Evolutionary conservation across 306 rosid species (phyloP).

Genomic region (Sicyos edulis): DNA sequence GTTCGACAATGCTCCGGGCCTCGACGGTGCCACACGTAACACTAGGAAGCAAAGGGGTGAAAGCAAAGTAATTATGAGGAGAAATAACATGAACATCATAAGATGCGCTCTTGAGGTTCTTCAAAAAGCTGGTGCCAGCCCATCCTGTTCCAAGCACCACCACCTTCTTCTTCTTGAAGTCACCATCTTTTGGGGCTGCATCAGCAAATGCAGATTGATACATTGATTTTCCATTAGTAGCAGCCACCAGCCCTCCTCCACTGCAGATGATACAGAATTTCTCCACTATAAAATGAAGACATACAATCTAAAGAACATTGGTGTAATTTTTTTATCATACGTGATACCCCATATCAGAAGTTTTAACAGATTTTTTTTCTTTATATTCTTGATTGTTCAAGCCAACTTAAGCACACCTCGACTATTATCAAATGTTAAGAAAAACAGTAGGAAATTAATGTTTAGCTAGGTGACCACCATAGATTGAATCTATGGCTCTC

Average conservation of each 20-base stretch:
- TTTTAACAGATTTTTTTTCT: too few relatives aligned
- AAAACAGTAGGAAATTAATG: too few relatives aligned
- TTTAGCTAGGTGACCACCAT: too few relatives aligned
- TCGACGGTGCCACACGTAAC: constrained; percentile 72
- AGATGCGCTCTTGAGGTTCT: constrained; percentile 42
- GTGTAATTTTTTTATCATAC: background rate
- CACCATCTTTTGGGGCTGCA: constrained; percentile 7
- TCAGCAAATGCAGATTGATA: constrained; percentile 28
- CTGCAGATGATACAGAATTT: constrained; percentile 28
- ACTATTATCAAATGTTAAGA: too few relatives aligned
- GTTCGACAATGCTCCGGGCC: constrained; percentile 72
- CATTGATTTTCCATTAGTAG: constrained; percentile 29
- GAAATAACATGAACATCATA: constrained; percentile 73
- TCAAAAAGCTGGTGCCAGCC: constrained; percentile 73
- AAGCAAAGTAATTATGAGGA: constrained; percentile 74
- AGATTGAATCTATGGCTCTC: too few relatives aligned
- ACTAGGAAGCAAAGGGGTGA: constrained; percentile 81
- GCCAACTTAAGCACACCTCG: too few relatives aligned
- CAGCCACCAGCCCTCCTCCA: constrained; percentile 56
- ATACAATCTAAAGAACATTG: background rate
- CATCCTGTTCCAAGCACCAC: constrained; percentile 89
- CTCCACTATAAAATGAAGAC: background rate
- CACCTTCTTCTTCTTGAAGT: constrained; percentile 47
- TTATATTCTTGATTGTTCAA: too few relatives aligned
- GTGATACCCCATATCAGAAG: too few relatives aligned